Evolutionary conservation across 805 yeast species (phyloP).

Genomic region (Hermanozyma aechmeae): DNA sequence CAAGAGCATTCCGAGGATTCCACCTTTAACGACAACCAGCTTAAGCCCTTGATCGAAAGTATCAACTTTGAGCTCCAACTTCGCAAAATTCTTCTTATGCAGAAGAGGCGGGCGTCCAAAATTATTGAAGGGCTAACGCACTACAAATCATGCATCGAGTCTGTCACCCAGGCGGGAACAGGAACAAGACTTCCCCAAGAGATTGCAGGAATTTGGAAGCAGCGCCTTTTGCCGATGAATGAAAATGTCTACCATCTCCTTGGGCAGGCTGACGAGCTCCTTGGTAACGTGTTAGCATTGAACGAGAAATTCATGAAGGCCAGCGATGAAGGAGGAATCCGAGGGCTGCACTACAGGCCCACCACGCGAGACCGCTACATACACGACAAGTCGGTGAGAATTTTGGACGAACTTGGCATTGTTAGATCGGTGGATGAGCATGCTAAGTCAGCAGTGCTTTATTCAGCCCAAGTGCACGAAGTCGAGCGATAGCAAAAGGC

Average conservation of each 20-base stretch:
- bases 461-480: conserved; percentile 2
- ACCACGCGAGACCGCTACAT: conserved; percentile 30
- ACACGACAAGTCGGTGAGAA: conserved; percentile 21
- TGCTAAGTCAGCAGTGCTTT: conserved; percentile 1
- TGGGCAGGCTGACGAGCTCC: conserved; percentile 32
- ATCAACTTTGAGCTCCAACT: conserved; percentile 36
- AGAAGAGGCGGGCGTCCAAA: conserved; percentile 27
- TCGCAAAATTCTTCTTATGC: conserved; percentile 30
- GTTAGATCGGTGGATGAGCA: neutral
- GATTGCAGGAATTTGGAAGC: conserved; percentile 17
- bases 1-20: no score
- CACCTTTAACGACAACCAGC: conserved; percentile 24
- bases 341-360: conserved; percentile 18
- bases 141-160: conserved; percentile 13
- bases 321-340: conserved; percentile 11
- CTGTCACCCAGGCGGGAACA: conserved; percentile 7
- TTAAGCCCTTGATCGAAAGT: conserved; percentile 24
- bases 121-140: conserved; percentile 21
- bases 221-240: conserved; percentile 33
- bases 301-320: conserved; percentile 16
- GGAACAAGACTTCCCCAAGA: conserved; percentile 12
- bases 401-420: conserved; percentile 6
- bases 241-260: conserved; percentile 38
- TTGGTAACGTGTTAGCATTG: conserved; percentile 18
- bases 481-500: no score